Evolutionary conservation across 345 rosid genomes (phyloP).

Genomic region (Citrus medica): DNA sequence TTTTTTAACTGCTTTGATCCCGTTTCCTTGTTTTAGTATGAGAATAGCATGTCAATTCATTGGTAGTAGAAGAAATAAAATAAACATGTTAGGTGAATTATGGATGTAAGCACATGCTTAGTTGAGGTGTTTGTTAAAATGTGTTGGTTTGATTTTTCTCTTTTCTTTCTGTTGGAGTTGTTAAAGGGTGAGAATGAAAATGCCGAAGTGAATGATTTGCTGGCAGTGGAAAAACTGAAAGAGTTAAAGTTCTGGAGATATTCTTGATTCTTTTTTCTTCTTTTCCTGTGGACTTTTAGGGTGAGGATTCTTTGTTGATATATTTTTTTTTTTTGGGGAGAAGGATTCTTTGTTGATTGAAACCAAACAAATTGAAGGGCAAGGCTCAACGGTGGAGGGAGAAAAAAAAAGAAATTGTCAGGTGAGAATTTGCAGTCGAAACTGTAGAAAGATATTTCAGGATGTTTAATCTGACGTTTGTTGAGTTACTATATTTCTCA

Average conservation of each 20-base stretch:
- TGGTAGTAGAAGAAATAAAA: background rate
- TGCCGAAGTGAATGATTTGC: background rate
- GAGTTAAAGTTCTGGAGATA: background rate
- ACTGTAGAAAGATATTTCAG: background rate
- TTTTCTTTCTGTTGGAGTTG: background rate
- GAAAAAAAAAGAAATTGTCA: slow-evolving; percentile 19
- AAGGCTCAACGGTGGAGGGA: slow-evolving; percentile 5
- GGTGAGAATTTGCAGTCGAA: slow-evolving; percentile 15
- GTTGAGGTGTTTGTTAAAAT: slow-evolving; percentile 6
- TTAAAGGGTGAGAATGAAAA: slow-evolving; percentile 4
- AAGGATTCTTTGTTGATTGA: slow-evolving; percentile 7
- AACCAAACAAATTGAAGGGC: slow-evolving; percentile 4
- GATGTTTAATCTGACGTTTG: background rate
- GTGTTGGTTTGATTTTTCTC: background rate
- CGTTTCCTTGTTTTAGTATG: background rate
- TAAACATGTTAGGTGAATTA: background rate
- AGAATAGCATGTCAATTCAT: background rate
- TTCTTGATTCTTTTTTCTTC: background rate
- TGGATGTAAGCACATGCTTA: background rate
- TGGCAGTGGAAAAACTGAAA: too few relatives aligned
- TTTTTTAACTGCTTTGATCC: background rate
- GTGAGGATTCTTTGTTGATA: background rate
- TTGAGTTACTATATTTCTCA: background rate
- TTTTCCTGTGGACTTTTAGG: background rate
- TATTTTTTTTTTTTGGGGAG: background rate